Percentiles rank a stretch among this genome's conserved stretches.
Conservation (phyloP, 176 grass and related monocot species). For the Aegilops sharonensis region DNA sequence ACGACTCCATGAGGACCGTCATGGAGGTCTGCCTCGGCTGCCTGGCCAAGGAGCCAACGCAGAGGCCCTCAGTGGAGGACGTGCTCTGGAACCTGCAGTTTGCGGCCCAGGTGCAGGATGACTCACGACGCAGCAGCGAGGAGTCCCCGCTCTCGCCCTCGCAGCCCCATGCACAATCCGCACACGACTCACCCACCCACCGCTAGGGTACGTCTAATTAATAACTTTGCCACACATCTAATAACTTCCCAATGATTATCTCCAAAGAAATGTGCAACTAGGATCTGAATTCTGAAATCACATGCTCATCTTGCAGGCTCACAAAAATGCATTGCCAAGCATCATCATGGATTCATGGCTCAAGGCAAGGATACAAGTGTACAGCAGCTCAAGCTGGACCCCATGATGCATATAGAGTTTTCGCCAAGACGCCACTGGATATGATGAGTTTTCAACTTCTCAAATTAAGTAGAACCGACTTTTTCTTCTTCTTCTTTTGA, state of each 20-base stretch:
- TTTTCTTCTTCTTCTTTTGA: too few relatives aligned
- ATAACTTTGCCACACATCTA: too few relatives aligned
- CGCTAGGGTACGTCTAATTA: background rate
- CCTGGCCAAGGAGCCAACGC: conserved; percentile 65
- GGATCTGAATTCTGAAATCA: background rate
- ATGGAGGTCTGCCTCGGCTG: conserved; percentile 86
- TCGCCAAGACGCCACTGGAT: background rate
- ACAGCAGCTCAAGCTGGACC: conserved; percentile 28
- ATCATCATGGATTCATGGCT: background rate
- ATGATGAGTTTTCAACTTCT: background rate
- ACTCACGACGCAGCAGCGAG: conserved; percentile 45
- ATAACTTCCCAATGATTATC: too few relatives aligned
- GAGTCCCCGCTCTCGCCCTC: conserved; percentile 55
- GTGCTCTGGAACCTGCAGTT: conserved; percentile 98
- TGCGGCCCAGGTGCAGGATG: conserved; percentile 84
- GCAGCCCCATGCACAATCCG: conserved; percentile 28
- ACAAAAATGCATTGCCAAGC: background rate
- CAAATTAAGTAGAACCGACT: background rate
- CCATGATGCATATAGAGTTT: background rate
- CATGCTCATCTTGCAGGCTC: background rate
- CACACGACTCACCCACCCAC: background rate
- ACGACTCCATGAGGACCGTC: conserved; percentile 70
- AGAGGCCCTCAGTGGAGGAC: conserved; percentile 82
- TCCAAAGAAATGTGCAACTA: background rate
- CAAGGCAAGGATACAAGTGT: conserved; percentile 20